Evolutionary conservation across 306 rosid species (phyloP), one percentile per base, ranked within the genome.

Genomic region (Prunus davidiana): DNA sequence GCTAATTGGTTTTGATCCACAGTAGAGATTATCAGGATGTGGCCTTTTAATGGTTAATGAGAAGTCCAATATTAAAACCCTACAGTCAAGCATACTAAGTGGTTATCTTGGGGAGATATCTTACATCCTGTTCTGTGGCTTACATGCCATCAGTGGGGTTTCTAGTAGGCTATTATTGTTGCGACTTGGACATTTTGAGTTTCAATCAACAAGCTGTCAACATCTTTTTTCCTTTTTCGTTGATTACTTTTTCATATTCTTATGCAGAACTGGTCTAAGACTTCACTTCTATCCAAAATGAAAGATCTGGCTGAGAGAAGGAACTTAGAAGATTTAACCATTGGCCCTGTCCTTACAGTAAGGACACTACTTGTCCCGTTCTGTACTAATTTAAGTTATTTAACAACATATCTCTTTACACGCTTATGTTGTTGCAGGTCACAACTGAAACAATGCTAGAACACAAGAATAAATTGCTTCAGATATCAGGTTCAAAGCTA

Each of bases 291-390:
- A 78, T 88, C 97, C 32, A 95, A 92, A 86, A 56, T 95, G 79
- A 91, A 84, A 85, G 81, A 87, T 78, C 96, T 95, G 80, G 97
- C 97, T 12, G 91, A 81, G 82, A 85, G 97, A 87, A 95, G 98
- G 88, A 95, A 90, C 71, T 80, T 95, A 64, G 88, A 81, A 47
- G 97, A 95, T 81, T 84, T 95, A 84, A 92, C 98, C 15, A 15
- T 92, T 62, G 97, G 98, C 57, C 98, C 98, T 25, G 98, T 95
- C 72, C 91, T 95, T 45, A 95, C 97, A 13, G 97, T 94, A 82
- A 74, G 89, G 81, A 61, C 50, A 47, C 74, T 50, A 46, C 75
- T 13, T 67, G 24, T 38, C 58, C 20, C 18, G 0, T 64, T 46
- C 13, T 5, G 24, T 57, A 61, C 27, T 18, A 16, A 7, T 64